Percentiles rank a stretch among this genome's conserved stretches.
Evolutionary conservation across 1,284 basidiomycete genomes (phyloP).

Genomic region (Lentinula novae-zelandiae): DNA sequence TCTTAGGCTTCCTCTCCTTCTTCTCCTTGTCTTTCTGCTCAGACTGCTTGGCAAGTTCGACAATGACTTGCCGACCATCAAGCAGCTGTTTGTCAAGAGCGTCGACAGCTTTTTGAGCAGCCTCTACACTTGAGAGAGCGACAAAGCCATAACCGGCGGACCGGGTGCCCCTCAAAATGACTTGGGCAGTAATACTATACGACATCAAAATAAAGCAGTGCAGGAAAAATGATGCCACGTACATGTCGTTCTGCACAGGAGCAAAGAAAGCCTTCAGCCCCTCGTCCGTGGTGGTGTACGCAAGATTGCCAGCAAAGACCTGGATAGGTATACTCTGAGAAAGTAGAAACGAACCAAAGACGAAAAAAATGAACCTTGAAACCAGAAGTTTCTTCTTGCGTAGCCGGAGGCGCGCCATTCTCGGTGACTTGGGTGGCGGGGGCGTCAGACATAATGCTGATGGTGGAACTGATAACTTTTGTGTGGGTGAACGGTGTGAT

Average conservation of each 20-base stretch:
- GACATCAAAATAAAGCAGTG: conserved; percentile 31
- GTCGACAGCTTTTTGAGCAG: conserved; percentile 84
- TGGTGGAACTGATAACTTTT: conserved; percentile 50
- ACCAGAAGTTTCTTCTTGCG: conserved; percentile 71
- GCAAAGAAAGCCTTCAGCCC: conserved; percentile 87
- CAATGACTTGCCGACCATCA: conserved; percentile 81
- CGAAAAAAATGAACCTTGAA: conserved; percentile 56
- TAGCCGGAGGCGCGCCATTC: conserved; percentile 70
- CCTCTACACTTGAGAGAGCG: conserved; percentile 74
- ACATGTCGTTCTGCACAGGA: conserved; percentile 80
- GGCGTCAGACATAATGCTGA: conserved; percentile 79
- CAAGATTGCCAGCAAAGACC: conserved; percentile 88
- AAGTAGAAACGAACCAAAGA: conserved; percentile 18
- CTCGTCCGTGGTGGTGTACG: conserved; percentile 85
- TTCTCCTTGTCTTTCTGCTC: conserved; percentile 83
- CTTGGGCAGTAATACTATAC: conserved; percentile 66
- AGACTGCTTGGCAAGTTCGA: conserved; percentile 87
- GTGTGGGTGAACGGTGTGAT: conserved; percentile 31
- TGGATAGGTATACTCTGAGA: conserved; percentile 26
- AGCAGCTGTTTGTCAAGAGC: conserved; percentile 84
- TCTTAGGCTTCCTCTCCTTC: conserved; percentile 72
- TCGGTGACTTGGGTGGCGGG: conserved; percentile 73
- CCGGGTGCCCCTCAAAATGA: conserved; percentile 77
- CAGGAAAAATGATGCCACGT: conserved; percentile 37
- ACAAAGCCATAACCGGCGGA: conserved; percentile 93